Conservation (phyloP, 495 filamentous ascomycete genomes). For the Umbilicaria muhlenbergii region DNA sequence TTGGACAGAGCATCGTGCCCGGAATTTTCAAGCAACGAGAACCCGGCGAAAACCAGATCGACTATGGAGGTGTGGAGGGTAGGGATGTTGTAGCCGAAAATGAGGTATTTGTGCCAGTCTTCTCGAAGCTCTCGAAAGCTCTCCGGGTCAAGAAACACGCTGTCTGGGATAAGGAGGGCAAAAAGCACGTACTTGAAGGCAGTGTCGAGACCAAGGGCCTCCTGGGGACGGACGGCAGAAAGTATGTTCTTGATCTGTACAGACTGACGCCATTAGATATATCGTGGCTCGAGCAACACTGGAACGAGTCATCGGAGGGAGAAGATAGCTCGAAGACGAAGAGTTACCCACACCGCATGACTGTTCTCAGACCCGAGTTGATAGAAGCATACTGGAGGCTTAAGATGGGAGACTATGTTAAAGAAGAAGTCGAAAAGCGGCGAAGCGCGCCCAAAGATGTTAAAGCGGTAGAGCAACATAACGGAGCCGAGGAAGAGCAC, state of each 20-base stretch:
- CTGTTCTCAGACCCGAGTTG: constrained; percentile 75
- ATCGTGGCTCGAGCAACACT: constrained; percentile 68
- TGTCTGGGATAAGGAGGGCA: constrained; percentile 94
- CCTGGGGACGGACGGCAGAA: constrained; percentile 89
- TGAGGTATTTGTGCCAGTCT: constrained; percentile 66
- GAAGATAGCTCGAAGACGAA: constrained; percentile 24
- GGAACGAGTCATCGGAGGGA: constrained; percentile 20
- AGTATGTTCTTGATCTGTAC: constrained; percentile 95
- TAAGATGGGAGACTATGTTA: constrained; percentile 79
- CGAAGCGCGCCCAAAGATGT: constrained; percentile 21
- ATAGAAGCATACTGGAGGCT: constrained; percentile 68
- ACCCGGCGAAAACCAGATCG: constrained; percentile 93
- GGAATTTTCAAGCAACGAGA: constrained; percentile 99
- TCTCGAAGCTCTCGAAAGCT: constrained; percentile 77
- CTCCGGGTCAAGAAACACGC: constrained; percentile 84
- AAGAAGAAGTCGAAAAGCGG: constrained; percentile 50
- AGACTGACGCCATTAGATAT: constrained; percentile 87
- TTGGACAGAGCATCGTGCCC: constrained; percentile 95
- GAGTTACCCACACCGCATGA: constrained; percentile 88
- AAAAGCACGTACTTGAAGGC: constrained; percentile 80
- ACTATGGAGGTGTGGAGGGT: constrained; percentile 96
- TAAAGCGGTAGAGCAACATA: constrained; percentile 1
- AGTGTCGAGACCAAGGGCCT: constrained; percentile 98
- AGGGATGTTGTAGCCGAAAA: constrained; percentile 89
- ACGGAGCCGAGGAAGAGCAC: constrained; percentile 21